Base-by-base conservation (phyloP, 768 basidiomycete genomes). In the Nidularia pulvinata region DNA sequence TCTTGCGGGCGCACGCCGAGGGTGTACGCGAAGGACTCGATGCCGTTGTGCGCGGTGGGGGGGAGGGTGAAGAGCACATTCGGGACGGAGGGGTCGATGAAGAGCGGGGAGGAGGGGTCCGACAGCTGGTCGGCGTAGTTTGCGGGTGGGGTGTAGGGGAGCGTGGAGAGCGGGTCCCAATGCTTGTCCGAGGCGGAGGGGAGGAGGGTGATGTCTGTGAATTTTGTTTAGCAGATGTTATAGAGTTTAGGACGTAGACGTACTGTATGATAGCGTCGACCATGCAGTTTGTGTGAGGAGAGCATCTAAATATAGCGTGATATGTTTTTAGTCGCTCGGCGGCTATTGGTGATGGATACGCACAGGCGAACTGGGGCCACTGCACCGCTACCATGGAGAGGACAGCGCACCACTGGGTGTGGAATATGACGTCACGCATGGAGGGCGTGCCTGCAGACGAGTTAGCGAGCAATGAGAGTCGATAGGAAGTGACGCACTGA, bases 331-430 rank as follows among this genome's bases (percentile, higher is more conserved):
- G 50, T 51, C 45, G 42, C 49, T 48, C 37, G 50, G 51, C 30
- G 34, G 25, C 13, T 16, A 50, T 43, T 33, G 22, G 46, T 52
- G 51, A 53, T 51, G 16, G 49, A 45, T n/a, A 80, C 89, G 59
- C 61, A 95, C 95, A 98, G 55, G 89, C 81, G 68, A 95, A 98
- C 13, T 78, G 76, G 0, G 97, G 96, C 96, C 96, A 99, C 65
- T 92, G 81, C 19, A 98, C 93, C 34, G 96, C 93, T 51, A 98
- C 86, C 91, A 97, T 95, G 33, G 85, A 86, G 11, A 99, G 75
- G 33, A 88, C 82, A 39, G 92, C 82, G 66, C 89, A 92, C 89
- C 91, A 98, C 59, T 97, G 95, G 0, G 95, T 91, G 62, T 95
- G 93, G 68, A 93, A 90, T 48, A 98, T 81, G 49, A 99, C 81